Evolutionary conservation across 768 basidiomycete species (phyloP), one percentile per base, ranked within the genome.

Genomic region (Nidula microcarpa): DNA sequence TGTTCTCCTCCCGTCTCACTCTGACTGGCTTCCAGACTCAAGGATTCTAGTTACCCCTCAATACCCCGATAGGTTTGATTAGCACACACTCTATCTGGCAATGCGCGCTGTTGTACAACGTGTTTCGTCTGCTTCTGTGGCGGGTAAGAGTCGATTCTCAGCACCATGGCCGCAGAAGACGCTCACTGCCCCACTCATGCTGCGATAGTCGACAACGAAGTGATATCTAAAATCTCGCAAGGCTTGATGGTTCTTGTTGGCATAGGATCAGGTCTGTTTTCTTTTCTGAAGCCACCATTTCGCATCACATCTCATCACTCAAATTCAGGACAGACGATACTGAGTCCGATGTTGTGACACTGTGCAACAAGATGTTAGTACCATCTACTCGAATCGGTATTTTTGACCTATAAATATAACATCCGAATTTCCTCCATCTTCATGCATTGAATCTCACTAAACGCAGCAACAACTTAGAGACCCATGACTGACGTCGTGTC

Each of bases 171-270:
- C 23, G 23, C 23, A 23, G 23, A 23, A 23, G 23, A 23, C 23
- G 23, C 23, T 23, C 23, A 23, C 23, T 23, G 23, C 23, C 4
- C 23, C 23, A 23, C 23, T 23, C 4, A 23, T 23, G 4, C 49
- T 39, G 44, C 34, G 37, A 8, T 68, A 96, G 94, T 97, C 52
- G 85, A 95, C 58, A 81, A 78, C 45, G 76, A 89, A 61, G 75
- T 84, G 33, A 84, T 98, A 56, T 93, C 94, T 3, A 79, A 80
- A 36, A 96, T 98, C 55, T 86, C 87, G 14, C 77, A 79, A 58
- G 95, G 95, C 1, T 73, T 98, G 33, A 87, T 98, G 81, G 89
- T 95, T 16, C 81, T 98, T 13, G 84, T 98, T 34, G 95, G 95
- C 30, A 90, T 98, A 58, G 91, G 89, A 43, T 74, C 76, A 71